Evolutionary conservation across 2,329 filamentous ascomycete genomes (phyloP), one percentile per base, ranked within the genome.

Genomic region (Westerdykella sp.): DNA sequence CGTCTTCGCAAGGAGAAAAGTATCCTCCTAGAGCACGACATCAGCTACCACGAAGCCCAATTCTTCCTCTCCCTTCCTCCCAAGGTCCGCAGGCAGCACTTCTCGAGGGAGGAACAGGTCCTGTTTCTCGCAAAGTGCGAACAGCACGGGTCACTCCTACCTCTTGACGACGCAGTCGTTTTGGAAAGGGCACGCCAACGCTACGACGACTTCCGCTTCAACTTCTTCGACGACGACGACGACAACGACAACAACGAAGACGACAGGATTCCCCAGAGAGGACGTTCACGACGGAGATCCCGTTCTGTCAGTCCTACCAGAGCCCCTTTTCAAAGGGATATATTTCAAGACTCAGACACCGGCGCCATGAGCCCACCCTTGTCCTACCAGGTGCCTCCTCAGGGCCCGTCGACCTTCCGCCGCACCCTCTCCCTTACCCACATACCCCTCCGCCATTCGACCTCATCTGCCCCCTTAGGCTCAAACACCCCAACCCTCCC

Each of bases 11-110:
- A 72, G 51, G 54, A 55, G 45, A 50, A 65, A 16, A 64, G 55
- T 37, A 42, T 54, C 36, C 55, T 44, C 41, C 52, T 57, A 39
- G 50, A 60, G 45, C 61, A 50, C 59, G 56, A 51, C 56, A 66
- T 66, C 49, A 67, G 75, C 42, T 73, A 75, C 43, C 73, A 75
- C 23, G 80, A 86, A 54, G 78, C 78, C 42, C 73, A 78, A 49
- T 87, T 85, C 72, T 89, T 83, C 62, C 72, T 82, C 41, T 79
- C 75, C 16, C 72, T 89, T 34, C 85, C 87, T 15, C 79, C 85
- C 49, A 88, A 87, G 65, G 76, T 88, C 50, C 81, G 80, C 59
- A 78, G 80, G 51, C 80, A 78, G 51, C 79, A 85, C 48, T 84
- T 89, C 62, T 83, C 82, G 18, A 74, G 72, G 39, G 83, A 89